These are phyloP conservation scores for Angomonas deanei DNA, from an alignment of 208 protist species.

Conservation along the genomic window DNA sequence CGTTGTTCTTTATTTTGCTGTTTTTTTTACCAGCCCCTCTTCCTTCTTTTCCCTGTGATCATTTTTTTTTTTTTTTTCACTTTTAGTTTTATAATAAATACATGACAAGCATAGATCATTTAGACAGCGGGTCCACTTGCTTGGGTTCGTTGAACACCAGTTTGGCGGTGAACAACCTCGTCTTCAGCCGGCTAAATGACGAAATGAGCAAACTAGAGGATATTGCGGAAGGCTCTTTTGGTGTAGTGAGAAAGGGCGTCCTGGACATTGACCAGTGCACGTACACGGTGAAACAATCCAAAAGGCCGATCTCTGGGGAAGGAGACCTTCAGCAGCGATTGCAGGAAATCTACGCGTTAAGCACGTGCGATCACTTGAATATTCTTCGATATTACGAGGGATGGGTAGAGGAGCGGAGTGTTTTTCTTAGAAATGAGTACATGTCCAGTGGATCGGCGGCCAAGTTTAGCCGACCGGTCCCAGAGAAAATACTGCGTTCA, in stretches of 20 bases:
- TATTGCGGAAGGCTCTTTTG: constrained; percentile 63
- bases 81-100: constrained; percentile 8
- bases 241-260: constrained; percentile 45
- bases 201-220: constrained; percentile 73
- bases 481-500: constrained; percentile 32
- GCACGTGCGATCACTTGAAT: constrained; percentile 58
- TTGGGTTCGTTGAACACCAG: constrained; percentile 14
- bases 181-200: constrained; percentile 60
- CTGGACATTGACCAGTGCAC: constrained; percentile 52
- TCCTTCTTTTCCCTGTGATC: not conserved
- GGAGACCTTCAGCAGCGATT: constrained; percentile 71
- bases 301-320: constrained; percentile 61
- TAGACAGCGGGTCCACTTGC: not conserved
- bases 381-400: constrained; percentile 82
- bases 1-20: constrained; percentile 6
- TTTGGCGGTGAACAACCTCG: constrained; percentile 22
- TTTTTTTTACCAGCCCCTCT: constrained; percentile 6
- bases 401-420: constrained; percentile 78
- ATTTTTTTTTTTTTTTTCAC: not conserved
- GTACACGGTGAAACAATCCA: constrained; percentile 83
- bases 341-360: constrained; percentile 77
- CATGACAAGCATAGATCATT: not conserved
- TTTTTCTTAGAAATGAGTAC: constrained; percentile 77
- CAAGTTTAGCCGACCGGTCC: constrained; percentile 26
- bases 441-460: constrained; percentile 39